phyloP scores from a whole-genome alignment of 768 basidiomycete genomes.

The Kwoniella heveanensis region DNA sequence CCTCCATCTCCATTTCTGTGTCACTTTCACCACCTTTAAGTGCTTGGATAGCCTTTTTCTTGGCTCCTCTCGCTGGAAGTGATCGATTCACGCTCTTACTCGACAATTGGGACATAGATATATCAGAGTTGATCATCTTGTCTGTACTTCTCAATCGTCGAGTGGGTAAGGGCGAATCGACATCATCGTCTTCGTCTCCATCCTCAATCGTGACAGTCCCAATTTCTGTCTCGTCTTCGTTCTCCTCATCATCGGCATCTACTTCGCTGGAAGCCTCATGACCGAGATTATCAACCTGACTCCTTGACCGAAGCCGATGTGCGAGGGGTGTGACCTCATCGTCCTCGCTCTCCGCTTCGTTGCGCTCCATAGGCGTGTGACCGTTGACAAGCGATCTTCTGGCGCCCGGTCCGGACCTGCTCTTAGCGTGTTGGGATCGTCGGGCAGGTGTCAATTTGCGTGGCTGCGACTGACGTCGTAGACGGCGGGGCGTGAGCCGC shows the following conservation, averaged over 20 bases:
- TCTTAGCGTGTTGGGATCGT: slow-evolving; percentile 5
- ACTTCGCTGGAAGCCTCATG: slow-evolving; percentile 30
- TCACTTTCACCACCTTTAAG: slow-evolving; percentile 38
- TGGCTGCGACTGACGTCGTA: slow-evolving; percentile 16
- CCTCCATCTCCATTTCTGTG: slow-evolving; percentile 70
- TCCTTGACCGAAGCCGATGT: slow-evolving; percentile 19
- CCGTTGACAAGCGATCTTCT: slow-evolving; percentile 8
- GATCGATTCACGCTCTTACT: background rate
- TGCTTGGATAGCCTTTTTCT: slow-evolving; percentile 36
- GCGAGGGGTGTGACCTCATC: slow-evolving; percentile 28
- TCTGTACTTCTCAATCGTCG: slow-evolving; percentile 9
- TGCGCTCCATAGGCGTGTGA: background rate
- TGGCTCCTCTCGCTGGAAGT: slow-evolving; percentile 37
- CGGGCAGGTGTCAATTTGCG: slow-evolving; percentile 20
- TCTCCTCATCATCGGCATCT: slow-evolving; percentile 40
- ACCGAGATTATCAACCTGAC: slow-evolving; percentile 9
- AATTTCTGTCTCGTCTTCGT: slow-evolving; percentile 20
- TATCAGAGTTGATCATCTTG: slow-evolving; percentile 19
- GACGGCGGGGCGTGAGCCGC: slow-evolving; percentile 30
- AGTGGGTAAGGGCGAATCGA: slow-evolving; percentile 7
- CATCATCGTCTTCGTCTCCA: slow-evolving; percentile 18
- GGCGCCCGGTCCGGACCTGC: background rate
- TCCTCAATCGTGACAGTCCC: slow-evolving; percentile 9
- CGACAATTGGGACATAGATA: slow-evolving; percentile 10
- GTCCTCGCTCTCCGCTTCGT: slow-evolving; percentile 15